phyloP scores from a whole-genome alignment of 2,329 filamentous ascomycete species.

The Microsporum ferrugineum region DNA sequence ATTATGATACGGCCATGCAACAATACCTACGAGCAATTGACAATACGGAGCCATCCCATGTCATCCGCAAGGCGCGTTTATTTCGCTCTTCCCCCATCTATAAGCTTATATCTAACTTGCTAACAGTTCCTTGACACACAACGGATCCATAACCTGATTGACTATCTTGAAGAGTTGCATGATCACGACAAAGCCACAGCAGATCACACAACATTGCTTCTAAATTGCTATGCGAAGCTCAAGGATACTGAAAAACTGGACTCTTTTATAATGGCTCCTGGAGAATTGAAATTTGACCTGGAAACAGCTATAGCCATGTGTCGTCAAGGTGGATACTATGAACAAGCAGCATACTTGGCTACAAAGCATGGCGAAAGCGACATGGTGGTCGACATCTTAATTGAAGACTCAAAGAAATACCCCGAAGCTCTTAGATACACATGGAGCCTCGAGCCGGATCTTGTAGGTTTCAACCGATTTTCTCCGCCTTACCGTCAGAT shows the following conservation, averaged over 20 bases:
- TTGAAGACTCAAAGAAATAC: constrained; percentile 90
- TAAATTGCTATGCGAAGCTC: constrained; percentile 96
- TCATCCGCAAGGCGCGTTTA: constrained; percentile 87
- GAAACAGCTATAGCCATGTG: constrained; percentile 98
- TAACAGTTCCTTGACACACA: constrained; percentile 82
- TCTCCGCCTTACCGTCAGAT: background rate
- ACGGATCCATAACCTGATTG: constrained; percentile 91
- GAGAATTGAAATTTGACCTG: constrained; percentile 88
- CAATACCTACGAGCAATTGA: constrained; percentile 95
- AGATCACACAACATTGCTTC: constrained; percentile 83
- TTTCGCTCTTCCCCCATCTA: constrained; percentile 10
- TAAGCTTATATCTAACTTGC: background rate
- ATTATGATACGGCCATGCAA: constrained; percentile 97
- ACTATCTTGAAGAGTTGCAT: constrained; percentile 92
- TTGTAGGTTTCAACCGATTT: constrained; percentile 39
- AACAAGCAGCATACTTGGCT: constrained; percentile 90
- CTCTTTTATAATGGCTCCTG: constrained; percentile 89
- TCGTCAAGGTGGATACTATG: constrained; percentile 88
- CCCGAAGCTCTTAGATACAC: constrained; percentile 82
- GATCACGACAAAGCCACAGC: constrained; percentile 86
- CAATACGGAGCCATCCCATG: constrained; percentile 88
- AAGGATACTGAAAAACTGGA: constrained; percentile 96
- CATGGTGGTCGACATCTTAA: constrained; percentile 85
- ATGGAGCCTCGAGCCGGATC: constrained; percentile 69
- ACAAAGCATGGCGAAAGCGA: constrained; percentile 90